phyloP scores from a whole-genome alignment of 176 grass and related monocot species.

The Chrysopogon serrulatus region DNA sequence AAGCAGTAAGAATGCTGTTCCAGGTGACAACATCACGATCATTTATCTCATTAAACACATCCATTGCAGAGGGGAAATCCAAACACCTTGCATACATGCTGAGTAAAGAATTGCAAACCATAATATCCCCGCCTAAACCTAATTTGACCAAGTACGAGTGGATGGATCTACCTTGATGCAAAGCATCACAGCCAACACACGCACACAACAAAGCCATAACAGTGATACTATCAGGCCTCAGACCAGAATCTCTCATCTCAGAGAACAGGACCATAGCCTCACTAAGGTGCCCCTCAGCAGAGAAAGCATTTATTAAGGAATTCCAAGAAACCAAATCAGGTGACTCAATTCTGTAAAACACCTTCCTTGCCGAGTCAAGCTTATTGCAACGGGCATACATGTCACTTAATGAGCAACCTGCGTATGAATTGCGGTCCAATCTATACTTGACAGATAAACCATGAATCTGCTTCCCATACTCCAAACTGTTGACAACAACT shows the following conservation, averaged over 20 bases:
- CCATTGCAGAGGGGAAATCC: conserved; percentile 48
- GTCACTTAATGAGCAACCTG: conserved; percentile 44
- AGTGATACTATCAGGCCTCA: conserved; percentile 65
- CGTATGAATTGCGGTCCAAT: conserved; percentile 33
- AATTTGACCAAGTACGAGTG: conserved; percentile 52
- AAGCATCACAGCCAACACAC: conserved; percentile 55
- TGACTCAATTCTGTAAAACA: conserved; percentile 44
- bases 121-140: conserved; percentile 27
- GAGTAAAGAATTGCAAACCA: conserved; percentile 49
- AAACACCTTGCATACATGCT: conserved; percentile 54
- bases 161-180: conserved; percentile 54
- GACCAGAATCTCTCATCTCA: conserved; percentile 57
- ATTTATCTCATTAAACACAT: conserved; percentile 31
- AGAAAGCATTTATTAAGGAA: conserved; percentile 64
- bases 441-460: conserved; percentile 56
- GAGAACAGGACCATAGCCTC: conserved; percentile 53
- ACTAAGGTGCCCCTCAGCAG: conserved; percentile 55
- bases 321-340: conserved; percentile 81
- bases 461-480: conserved; percentile 58
- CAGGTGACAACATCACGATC: conserved; percentile 39
- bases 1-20: conserved; percentile 57
- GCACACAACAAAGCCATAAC: conserved; percentile 67
- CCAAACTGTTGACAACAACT: conserved; percentile 20
- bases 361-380: conserved; percentile 42
- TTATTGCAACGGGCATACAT: conserved; percentile 60